Base-by-base conservation (phyloP, 2,329 filamentous ascomycete species). In the Sporothrix pseudoabietina region DNA sequence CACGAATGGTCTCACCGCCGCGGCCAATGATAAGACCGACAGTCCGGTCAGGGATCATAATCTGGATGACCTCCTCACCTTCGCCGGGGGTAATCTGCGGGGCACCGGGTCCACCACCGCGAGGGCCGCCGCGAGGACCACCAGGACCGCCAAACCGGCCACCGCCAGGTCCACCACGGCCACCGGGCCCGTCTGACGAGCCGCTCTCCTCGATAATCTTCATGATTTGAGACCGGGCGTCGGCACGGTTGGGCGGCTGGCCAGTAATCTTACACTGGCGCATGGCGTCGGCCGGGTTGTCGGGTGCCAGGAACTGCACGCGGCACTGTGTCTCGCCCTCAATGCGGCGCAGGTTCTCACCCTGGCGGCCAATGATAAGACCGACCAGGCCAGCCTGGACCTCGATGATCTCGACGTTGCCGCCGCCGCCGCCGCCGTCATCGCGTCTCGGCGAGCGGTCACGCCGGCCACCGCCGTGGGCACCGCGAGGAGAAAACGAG, bases 21-120 rank as follows among this genome's bases (percentile, higher is more conserved):
- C 94, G 92, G n/a, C 94, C 94, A 79, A 97, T 97, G 78, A 97
- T 97, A 63, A 97, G 85, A 70, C 94, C 94, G 74, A 97, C 94
- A 9, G 94, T 97, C 78, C 94, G 91, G 82, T 97, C 94, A 65
- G 94, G 94, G 22, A 97, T 94, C 92, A 97, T 96, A 78, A 97
- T 97, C 82, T 97, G 93, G 80, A 94, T 90, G 79, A 90, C 93
- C 77, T 95, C 92, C 81, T 97, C 94, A 74, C 91, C 92, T 74
- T 95, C 92, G 75, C 91, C 89, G 74, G 92, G 84, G 59, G 87
- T 19, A 2, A 22, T 32, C 9, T 22, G 30, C 19, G n/a, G 22
- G 1, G n/a, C 44, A n/a, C 80, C 82, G 16, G 82, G 81, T 73
- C 77, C 81, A 75, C 81, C 78, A n/a, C 78, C 79, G 9, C 77